phyloP scores from a whole-genome alignment of 768 basidiomycete species.

The Macrolepiota fuliginosa region DNA sequence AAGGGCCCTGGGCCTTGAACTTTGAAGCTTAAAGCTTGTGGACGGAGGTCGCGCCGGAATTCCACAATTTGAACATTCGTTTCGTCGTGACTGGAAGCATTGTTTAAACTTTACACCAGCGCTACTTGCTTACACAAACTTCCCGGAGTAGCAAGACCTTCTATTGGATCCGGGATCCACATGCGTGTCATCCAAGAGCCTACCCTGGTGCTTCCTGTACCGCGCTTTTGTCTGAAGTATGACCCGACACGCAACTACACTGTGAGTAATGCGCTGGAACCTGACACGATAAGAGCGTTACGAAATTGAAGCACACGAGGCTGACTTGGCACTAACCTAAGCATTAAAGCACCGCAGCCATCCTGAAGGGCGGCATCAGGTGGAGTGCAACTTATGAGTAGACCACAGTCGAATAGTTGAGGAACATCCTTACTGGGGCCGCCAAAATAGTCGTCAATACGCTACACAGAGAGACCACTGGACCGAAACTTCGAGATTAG shows the following conservation, averaged over 20 bases:
- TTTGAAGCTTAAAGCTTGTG: too few relatives aligned
- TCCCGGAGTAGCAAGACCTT: neutral
- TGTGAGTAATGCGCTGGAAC: neutral
- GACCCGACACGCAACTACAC: neutral
- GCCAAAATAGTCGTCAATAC: neutral
- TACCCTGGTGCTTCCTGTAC: neutral
- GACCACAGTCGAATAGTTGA: neutral
- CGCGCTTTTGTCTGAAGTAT: constrained; percentile 2
- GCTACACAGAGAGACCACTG: neutral
- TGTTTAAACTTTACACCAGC: too few relatives aligned
- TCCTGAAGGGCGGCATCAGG: neutral
- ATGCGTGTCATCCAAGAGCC: neutral
- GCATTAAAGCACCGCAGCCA: neutral
- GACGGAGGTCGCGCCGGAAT: too few relatives aligned
- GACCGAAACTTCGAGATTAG: neutral
- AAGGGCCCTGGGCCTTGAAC: too few relatives aligned
- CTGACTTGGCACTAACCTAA: neutral
- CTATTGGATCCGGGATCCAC: neutral
- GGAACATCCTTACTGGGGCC: neutral
- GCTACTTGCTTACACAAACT: neutral
- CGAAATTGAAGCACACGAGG: neutral
- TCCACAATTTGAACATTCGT: too few relatives aligned
- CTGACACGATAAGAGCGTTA: neutral
- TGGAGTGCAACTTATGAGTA: neutral
- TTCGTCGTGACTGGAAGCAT: too few relatives aligned